Percentiles rank a stretch among this genome's conserved stretches.
These are phyloP conservation scores for Gentiana straminea DNA, from an alignment of 257 asterid species.

Conservation along the genomic window DNA sequence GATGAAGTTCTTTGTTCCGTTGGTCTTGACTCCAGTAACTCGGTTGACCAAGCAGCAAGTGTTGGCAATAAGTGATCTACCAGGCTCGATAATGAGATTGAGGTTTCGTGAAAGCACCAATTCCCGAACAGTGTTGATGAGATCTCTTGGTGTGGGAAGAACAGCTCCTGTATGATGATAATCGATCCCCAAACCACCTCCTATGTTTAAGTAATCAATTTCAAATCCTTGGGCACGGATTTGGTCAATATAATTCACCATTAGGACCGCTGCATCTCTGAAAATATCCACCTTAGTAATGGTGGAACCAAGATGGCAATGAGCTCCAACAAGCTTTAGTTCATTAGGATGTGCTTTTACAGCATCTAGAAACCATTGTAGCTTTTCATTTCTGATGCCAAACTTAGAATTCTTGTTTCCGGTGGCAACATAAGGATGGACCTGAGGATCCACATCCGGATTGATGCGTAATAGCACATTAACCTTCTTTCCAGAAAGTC, in stretches of 20 bases:
- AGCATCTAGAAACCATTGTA: constrained; percentile 92
- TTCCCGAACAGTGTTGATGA: constrained; percentile 76
- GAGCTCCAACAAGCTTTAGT: constrained; percentile 92
- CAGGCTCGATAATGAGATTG: constrained; percentile 93
- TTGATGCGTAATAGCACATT: constrained; percentile 80
- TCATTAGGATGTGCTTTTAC: constrained; percentile 85
- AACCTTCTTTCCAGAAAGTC: constrained; percentile 72
- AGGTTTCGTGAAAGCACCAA: constrained; percentile 74
- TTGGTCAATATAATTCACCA: constrained; percentile 87
- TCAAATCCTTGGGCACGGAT: constrained; percentile 93
- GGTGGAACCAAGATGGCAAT: constrained; percentile 96
- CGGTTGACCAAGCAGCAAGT: constrained; percentile 90
- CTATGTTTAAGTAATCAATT: constrained; percentile 73
- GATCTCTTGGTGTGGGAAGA: constrained; percentile 88
- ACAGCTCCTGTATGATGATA: constrained; percentile 84
- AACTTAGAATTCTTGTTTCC: constrained; percentile 94
- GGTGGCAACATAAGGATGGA: constrained; percentile 96
- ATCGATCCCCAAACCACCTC: constrained; percentile 97
- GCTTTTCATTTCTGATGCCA: constrained; percentile 92
- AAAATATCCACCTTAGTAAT: constrained; percentile 96
- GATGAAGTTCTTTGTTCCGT: constrained; percentile 76
- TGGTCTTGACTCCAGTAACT: constrained; percentile 91
- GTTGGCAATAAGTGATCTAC: constrained; percentile 88
- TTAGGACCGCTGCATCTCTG: constrained; percentile 88
- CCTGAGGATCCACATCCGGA: constrained; percentile 99